phyloP scores from a whole-genome alignment of 192 early-diverging fungal species.

The Blastocladiella britannica region DNA sequence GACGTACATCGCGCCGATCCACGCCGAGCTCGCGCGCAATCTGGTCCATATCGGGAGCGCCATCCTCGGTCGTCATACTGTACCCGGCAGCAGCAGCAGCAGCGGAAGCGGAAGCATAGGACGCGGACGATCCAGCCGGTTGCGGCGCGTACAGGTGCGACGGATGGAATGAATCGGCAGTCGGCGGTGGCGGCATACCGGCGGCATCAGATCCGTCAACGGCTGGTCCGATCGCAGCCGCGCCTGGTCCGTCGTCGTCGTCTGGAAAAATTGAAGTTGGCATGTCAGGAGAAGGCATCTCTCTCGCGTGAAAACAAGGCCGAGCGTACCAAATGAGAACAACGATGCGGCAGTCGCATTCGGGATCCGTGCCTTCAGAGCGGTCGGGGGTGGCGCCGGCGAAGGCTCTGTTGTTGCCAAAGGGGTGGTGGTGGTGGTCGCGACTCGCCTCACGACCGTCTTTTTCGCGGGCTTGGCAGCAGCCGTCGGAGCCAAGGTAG shows the following conservation, averaged over 20 bases:
- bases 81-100: too few relatives aligned
- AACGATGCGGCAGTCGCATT: too few relatives aligned
- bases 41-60: too few relatives aligned
- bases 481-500: too few relatives aligned
- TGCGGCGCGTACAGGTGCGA: background rate
- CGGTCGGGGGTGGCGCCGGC: too few relatives aligned
- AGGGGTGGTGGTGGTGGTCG: too few relatives aligned
- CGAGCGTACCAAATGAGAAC: background rate
- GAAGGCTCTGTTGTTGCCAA: too few relatives aligned
- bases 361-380: too few relatives aligned
- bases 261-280: too few relatives aligned
- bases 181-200: background rate
- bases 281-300: background rate
- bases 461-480: too few relatives aligned
- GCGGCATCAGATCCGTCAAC: background rate
- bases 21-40: background rate
- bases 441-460: too few relatives aligned
- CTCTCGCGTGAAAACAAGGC: background rate
- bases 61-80: too few relatives aligned
- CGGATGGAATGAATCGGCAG: background rate
- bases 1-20: background rate
- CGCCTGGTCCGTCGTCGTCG: background rate
- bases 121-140: background rate
- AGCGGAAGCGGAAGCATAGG: background rate
- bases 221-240: background rate